Evolutionary conservation across 805 yeast genomes (phyloP).

Genomic region (Zygosaccharomyces gambellarensis): DNA sequence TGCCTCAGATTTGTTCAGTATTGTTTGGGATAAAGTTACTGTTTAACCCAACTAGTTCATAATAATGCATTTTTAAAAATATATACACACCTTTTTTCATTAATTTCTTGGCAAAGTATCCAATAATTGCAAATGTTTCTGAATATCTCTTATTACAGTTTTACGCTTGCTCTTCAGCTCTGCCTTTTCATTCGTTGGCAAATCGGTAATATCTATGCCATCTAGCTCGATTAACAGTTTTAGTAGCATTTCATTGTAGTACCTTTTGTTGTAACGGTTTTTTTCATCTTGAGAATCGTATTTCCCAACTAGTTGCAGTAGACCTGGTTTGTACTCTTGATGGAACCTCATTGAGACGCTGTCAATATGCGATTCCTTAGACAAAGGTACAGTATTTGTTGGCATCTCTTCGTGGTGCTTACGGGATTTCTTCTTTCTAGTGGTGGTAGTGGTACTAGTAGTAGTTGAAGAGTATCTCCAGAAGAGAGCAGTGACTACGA

Average conservation of each 20-base stretch:
- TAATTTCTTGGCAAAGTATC: constrained; percentile 34
- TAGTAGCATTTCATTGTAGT: constrained; percentile 61
- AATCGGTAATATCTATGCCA: constrained; percentile 44
- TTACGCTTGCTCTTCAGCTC: constrained; percentile 55
- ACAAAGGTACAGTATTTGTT: constrained; percentile 19
- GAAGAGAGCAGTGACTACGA: constrained; percentile 14
- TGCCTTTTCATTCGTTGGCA: constrained; percentile 41
- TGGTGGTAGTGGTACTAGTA: constrained; percentile 4
- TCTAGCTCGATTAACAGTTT: constrained; percentile 65
- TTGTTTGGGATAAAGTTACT: background rate
- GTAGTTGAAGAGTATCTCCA: constrained; percentile 14
- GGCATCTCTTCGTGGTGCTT: background rate
- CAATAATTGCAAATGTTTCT: constrained; percentile 50
- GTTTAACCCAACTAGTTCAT: background rate
- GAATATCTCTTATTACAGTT: constrained; percentile 54
- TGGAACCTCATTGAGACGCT: constrained; percentile 24
- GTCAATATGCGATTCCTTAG: constrained; percentile 27
- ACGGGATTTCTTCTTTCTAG: constrained; percentile 9
- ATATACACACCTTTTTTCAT: background rate
- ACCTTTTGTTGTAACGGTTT: constrained; percentile 46
- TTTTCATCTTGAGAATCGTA: constrained; percentile 27
- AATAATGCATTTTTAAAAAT: background rate
- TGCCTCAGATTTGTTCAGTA: background rate
- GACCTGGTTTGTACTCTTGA: constrained; percentile 25
- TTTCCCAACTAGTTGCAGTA: constrained; percentile 17